Evolutionary conservation across 2,329 filamentous ascomycete genomes (phyloP).

Genomic region (Botrytis aclada): DNA sequence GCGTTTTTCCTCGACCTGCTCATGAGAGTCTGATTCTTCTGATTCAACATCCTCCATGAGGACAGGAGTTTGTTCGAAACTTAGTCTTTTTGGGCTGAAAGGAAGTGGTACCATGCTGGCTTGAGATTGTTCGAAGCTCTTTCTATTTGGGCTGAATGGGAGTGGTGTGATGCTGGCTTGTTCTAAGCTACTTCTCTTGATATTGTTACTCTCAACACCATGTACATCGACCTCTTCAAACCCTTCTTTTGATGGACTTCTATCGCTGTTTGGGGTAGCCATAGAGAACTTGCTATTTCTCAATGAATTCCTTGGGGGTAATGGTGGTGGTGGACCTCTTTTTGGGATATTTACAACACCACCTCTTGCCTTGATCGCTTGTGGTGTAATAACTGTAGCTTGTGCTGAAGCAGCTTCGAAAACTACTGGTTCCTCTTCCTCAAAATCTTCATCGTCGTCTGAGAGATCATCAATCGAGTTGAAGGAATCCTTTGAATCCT

Average conservation of each 20-base stretch:
- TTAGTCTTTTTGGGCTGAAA: not conserved
- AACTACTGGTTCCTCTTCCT: conserved; percentile 61
- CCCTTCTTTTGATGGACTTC: conserved; percentile 30
- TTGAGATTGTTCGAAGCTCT: conserved; percentile 8
- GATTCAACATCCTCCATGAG: conserved; percentile 17
- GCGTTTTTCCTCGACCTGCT: conserved; percentile 10
- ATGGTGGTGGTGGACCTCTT: conserved; percentile 65
- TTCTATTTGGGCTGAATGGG: not conserved
- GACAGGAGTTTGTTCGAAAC: conserved; percentile 13
- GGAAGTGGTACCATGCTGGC: conserved; percentile 11
- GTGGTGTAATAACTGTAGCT: conserved; percentile 55
- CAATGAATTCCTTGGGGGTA: conserved; percentile 74
- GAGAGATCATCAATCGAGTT: conserved; percentile 47
- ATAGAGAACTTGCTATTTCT: conserved; percentile 31
- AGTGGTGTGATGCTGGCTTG: not conserved
- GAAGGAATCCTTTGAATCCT: conserved; percentile 39
- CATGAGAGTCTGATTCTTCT: conserved; percentile 10
- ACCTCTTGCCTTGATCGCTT: conserved; percentile 56
- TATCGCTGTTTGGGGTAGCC: conserved; percentile 32
- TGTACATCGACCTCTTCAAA: conserved; percentile 38
- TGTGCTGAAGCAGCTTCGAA: conserved; percentile 63
- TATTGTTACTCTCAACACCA: conserved; percentile 22
- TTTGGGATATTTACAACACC: conserved; percentile 84
- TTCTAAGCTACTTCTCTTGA: conserved; percentile 10
- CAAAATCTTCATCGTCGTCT: conserved; percentile 42